phyloP scores from a whole-genome alignment of 805 yeast species.

The Candida nemodendra region DNA sequence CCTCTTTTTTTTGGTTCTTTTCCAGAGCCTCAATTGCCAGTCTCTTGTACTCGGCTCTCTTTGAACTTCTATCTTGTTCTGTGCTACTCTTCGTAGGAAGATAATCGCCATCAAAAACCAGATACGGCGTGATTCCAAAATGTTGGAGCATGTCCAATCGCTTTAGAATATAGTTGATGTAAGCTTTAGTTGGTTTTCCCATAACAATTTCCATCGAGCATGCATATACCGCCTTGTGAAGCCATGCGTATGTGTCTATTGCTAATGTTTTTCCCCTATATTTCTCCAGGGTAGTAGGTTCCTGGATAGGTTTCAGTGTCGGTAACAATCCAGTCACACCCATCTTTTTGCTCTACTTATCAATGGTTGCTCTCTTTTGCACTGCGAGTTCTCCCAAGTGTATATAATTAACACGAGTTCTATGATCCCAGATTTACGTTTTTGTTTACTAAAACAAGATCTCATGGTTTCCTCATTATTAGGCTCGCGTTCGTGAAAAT shows the following conservation, averaged over 20 bases:
- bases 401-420: too few species aligned
- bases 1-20: conserved; percentile 56
- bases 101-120: conserved; percentile 92
- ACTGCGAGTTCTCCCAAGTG: conserved; percentile 6
- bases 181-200: conserved; percentile 67
- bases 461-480: too few species aligned
- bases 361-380: conserved; percentile 1
- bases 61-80: conserved; percentile 58
- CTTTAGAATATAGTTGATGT: conserved; percentile 66
- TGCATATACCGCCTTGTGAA: conserved; percentile 78
- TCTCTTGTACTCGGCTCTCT: conserved; percentile 55
- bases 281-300: conserved; percentile 51
- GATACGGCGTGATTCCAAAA: conserved; percentile 73
- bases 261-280: conserved; percentile 79
- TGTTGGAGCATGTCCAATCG: conserved; percentile 63
- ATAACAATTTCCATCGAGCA: conserved; percentile 83
- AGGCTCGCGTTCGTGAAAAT: too few species aligned
- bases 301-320: conserved; percentile 72
- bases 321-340: conserved; percentile 84
- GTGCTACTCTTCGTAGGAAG: conserved; percentile 77
- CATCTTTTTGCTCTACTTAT: conserved; percentile 43
- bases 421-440: too few species aligned
- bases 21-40: conserved; percentile 52
- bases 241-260: conserved; percentile 96
- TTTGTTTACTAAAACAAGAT: too few species aligned